These are phyloP conservation scores for Sordariomycetes sp. DNA, from an alignment of 2,329 filamentous ascomycete genomes.

Conservation along the genomic window DNA sequence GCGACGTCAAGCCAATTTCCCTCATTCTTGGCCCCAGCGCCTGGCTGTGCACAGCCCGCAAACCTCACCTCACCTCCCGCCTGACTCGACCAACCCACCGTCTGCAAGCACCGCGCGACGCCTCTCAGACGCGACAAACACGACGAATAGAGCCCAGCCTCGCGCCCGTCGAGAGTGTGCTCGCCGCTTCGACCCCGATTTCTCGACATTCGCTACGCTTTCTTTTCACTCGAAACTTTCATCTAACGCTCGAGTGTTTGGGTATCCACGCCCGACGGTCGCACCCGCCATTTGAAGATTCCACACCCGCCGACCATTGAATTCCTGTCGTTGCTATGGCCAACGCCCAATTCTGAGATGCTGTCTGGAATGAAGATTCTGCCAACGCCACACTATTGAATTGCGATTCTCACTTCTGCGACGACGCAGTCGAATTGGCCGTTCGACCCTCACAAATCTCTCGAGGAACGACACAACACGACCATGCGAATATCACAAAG, in stretches of 20 bases:
- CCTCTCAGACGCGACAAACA: conserved; percentile 1
- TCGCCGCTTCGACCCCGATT: background rate
- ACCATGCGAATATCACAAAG: conserved; percentile 4
- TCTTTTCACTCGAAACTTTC: background rate
- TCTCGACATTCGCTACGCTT: background rate
- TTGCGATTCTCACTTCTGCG: background rate
- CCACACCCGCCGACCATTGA: conserved; percentile 1
- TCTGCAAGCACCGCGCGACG: background rate
- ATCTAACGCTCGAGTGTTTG: background rate
- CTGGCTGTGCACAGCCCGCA: background rate
- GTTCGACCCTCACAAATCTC: conserved; percentile 3
- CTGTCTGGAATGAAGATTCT: conserved; percentile 5
- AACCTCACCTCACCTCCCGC: background rate
- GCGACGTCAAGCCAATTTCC: conserved; percentile 4
- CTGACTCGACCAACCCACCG: background rate
- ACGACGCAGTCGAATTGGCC: too few relatives aligned
- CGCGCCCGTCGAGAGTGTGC: too few relatives aligned
- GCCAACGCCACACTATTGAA: background rate
- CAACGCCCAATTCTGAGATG: conserved; percentile 18
- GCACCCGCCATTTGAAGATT: conserved; percentile 3
- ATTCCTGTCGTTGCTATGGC: conserved; percentile 16
- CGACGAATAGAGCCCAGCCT: too few relatives aligned
- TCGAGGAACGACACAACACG: too few relatives aligned
- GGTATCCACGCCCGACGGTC: conserved; percentile 1
- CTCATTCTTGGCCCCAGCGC: background rate